Percentiles rank a stretch among this genome's conserved stretches.
Evolutionary conservation across 345 rosid genomes (phyloP).

Genomic region (Sonneratia caseolaris): DNA sequence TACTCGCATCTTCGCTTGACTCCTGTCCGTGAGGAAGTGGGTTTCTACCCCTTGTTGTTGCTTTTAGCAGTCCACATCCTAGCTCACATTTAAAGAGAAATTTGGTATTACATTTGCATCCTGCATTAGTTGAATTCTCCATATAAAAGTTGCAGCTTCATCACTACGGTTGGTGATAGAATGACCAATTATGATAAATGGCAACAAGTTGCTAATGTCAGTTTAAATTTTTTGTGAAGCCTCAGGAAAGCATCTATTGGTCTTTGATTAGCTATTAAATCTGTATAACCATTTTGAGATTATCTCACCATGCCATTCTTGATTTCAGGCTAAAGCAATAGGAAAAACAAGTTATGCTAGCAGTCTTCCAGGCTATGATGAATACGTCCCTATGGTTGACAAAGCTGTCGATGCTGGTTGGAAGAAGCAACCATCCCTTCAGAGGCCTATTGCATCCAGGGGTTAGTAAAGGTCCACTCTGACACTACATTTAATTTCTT

Average conservation of each 20-base stretch:
- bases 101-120: neutral
- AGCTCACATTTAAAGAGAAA: neutral
- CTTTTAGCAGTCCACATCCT: neutral
- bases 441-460: slow-evolving; percentile 39
- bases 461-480: slow-evolving; percentile 24
- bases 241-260: neutral
- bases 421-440: slow-evolving; percentile 52
- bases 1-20: slow-evolving; percentile 83
- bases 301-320: neutral
- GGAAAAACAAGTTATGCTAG: slow-evolving; percentile 57
- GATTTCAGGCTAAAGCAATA: slow-evolving; percentile 51
- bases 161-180: neutral
- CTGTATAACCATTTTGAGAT: neutral
- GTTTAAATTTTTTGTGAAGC: neutral
- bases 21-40: slow-evolving; percentile 97
- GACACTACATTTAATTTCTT: neutral
- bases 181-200: neutral
- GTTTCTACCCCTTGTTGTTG: slow-evolving; percentile 9
- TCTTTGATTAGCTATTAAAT: neutral
- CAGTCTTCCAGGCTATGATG: slow-evolving; percentile 88
- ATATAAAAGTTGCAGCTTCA: neutral
- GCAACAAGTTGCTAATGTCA: neutral
- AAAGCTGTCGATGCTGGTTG: slow-evolving; percentile 88
- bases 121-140: neutral
- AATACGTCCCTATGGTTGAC: slow-evolving; percentile 96